Base-by-base conservation (phyloP, 2,329 filamentous ascomycete genomes). In the Tricladium varicosporioides region DNA sequence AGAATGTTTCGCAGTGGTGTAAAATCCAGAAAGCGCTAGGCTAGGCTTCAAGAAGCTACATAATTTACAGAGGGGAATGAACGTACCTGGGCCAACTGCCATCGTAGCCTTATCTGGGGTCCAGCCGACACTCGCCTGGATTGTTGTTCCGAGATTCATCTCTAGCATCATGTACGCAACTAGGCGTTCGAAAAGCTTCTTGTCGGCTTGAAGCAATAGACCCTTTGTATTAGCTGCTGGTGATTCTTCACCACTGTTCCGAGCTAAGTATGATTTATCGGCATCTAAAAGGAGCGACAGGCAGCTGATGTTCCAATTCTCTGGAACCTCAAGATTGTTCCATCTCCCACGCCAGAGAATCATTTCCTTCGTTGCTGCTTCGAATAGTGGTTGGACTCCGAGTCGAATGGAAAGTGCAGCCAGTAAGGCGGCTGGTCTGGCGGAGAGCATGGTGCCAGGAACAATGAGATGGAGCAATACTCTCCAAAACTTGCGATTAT, bases 401-500 rank as follows among this genome's bases (percentile, higher is more conserved):
- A 62, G 54, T 11, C 51, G 51, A 13, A 64, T 58, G 19, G 56
- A 55, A 13, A 64, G 51, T 18, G 60, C 62, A 27, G 62, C 62
- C 13, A 64, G 60, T 43, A 64, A n/a, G 9, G 60, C 60, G 11
- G 58, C 60, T 45, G 62, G 62, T 14, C 60, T 47, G 11, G 56
- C 60, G 33, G 49, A 52, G 16, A 64, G 54, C 60, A 64, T 64
- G 7, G 62, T 64, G 18, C 62, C 62, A 14, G 60, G 60, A 22
- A 64, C 62, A 3, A 64, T 52, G 18, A 62, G 58, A 48, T 64
- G 62, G 14, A 62, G 58, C 16, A 62, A 49, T 22, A 64, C 59
- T n/a, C 48, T 57, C 62, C 62, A 64, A 33, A 64, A 64, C 22
- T 52, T 54, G 13, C 58, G 58, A 36, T 55, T 56, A 18, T 52